Conservation (phyloP, 129 eudicot species). For the Artemisia argyi region DNA sequence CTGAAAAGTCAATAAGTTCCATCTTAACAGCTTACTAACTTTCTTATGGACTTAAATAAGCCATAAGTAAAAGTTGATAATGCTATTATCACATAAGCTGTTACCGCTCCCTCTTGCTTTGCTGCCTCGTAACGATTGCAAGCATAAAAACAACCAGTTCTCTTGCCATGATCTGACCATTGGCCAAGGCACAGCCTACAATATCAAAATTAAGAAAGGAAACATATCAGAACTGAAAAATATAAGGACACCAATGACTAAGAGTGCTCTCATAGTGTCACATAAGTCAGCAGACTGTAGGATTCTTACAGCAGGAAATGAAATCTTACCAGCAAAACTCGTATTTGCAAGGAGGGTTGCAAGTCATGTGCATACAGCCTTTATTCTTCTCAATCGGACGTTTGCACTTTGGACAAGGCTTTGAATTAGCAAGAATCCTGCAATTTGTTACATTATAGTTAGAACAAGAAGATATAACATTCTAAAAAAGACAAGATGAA, state of each 20-base stretch:
- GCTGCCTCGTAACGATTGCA: constrained; percentile 92
- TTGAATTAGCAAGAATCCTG: constrained; percentile 97
- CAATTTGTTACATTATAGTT: constrained; percentile 1
- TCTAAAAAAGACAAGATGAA: not conserved
- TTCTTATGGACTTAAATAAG: too few relatives aligned
- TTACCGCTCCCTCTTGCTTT: constrained; percentile 65
- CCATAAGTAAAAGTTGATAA: too few relatives aligned
- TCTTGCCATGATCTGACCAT: constrained; percentile 99
- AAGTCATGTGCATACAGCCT: constrained; percentile 99
- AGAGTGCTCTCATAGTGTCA: not conserved
- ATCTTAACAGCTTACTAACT: too few relatives aligned
- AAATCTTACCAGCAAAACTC: constrained; percentile 88
- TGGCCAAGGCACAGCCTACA: constrained; percentile 94
- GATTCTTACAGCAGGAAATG: not conserved
- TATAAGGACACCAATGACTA: not conserved
- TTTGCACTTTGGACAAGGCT: constrained; percentile 99
- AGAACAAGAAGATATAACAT: constrained; percentile 9
- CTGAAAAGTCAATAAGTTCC: too few relatives aligned
- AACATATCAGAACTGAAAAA: not conserved
- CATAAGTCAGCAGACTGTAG: not conserved
- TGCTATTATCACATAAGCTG: too few relatives aligned
- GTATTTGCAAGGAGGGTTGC: constrained; percentile 88
- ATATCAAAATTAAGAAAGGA: not conserved
- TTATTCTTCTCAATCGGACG: constrained; percentile 98
- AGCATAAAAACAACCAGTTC: constrained; percentile 97